Evolutionary conservation across 352 stramenopile species (phyloP).

Genomic region (Phytophthora tentaculata): DNA sequence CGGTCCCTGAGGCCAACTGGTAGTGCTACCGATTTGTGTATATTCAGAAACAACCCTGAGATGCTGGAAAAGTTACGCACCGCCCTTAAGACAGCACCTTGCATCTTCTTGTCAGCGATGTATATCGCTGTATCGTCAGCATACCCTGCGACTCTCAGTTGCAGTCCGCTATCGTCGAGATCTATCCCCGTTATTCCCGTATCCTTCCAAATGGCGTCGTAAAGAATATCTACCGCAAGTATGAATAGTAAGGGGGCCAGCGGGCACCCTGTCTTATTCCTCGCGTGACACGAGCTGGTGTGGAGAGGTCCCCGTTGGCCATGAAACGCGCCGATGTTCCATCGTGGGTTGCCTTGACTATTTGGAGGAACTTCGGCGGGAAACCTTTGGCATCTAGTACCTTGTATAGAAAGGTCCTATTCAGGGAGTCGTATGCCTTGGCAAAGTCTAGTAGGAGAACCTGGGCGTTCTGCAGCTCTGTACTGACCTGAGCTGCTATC

Average conservation of each 20-base stretch:
- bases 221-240: constrained; percentile 2
- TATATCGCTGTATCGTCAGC: constrained; percentile 12
- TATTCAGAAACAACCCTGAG: not conserved
- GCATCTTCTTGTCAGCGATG: not conserved
- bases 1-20: too few species aligned
- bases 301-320: constrained; percentile 4
- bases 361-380: not conserved
- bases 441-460: too few species aligned
- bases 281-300: not conserved
- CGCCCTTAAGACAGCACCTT: not conserved
- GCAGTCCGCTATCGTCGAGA: too few species aligned
- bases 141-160: too few species aligned
- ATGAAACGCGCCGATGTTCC: constrained; percentile 2
- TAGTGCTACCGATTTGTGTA: not conserved
- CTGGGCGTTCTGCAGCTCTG: too few species aligned
- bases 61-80: not conserved
- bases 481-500: too few species aligned
- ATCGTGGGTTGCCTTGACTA: not conserved
- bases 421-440: constrained; percentile 13
- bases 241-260: constrained; percentile 5
- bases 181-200: too few species aligned
- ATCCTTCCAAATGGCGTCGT: not conserved
- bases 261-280: constrained; percentile 13
- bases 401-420: constrained; percentile 1
- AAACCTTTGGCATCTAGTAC: constrained; percentile 3